A percentile compares a stretch with the other conserved stretches of the same genome.
Conservation (phyloP, 2,329 filamentous ascomycete species). For the Neoarthrinium moseri region DNA sequence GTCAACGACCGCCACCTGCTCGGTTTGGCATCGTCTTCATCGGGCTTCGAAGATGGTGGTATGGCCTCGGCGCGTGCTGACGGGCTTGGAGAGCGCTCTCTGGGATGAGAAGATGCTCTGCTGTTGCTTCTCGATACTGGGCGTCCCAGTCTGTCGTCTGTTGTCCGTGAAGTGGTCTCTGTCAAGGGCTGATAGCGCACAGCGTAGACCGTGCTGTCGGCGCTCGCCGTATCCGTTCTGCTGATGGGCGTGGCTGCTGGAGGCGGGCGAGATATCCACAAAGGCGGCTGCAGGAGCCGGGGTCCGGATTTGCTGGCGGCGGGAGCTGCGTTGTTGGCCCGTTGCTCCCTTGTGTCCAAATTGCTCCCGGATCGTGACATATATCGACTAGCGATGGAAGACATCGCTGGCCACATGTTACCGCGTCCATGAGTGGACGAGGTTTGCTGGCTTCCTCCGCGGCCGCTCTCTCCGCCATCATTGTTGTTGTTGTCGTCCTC, state of each 20-base stretch:
- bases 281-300: slow-evolving; percentile 44
- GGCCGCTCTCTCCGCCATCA: slow-evolving; percentile 29
- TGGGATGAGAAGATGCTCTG: slow-evolving; percentile 22
- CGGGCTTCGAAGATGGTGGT: background rate
- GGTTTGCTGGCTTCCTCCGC: slow-evolving; percentile 14
- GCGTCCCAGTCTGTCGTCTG: slow-evolving; percentile 33
- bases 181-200: slow-evolving; percentile 59
- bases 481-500: slow-evolving; percentile 25
- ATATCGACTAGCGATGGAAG: slow-evolving; percentile 38
- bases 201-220: slow-evolving; percentile 63
- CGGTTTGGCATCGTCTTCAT: slow-evolving; percentile 6
- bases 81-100: slow-evolving; percentile 12
- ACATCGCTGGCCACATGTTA: slow-evolving; percentile 39
- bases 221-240: slow-evolving; percentile 61
- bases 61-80: slow-evolving; percentile 7
- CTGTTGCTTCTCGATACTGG: slow-evolving; percentile 35
- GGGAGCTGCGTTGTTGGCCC: slow-evolving; percentile 16
- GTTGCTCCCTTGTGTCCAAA: slow-evolving; percentile 14
- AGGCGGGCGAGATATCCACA: slow-evolving; percentile 56
- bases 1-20: slow-evolving; percentile 21
- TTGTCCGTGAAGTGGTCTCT: slow-evolving; percentile 47
- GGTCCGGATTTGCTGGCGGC: slow-evolving; percentile 21
- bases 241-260: slow-evolving; percentile 57
- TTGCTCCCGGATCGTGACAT: slow-evolving; percentile 25
- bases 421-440: slow-evolving; percentile 24